Conservation (phyloP, 331 rosid genomes). For the Arachis monticola region DNA sequence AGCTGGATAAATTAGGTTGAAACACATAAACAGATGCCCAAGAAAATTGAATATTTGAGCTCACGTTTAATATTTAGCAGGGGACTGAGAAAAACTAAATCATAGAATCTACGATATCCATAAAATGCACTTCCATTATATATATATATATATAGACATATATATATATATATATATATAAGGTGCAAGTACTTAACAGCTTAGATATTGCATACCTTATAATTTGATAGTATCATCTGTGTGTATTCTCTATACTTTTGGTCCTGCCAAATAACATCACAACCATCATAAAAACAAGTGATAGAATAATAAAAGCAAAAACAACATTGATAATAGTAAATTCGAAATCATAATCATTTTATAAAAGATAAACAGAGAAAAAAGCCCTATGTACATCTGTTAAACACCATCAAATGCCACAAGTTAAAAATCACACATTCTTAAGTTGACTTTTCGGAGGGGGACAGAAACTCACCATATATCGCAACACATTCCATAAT, state of each 20-base stretch:
- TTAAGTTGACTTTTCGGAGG: neutral
- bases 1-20: constrained; percentile 2
- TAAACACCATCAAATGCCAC: neutral
- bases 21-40: constrained; percentile 16
- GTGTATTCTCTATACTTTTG: constrained; percentile 70
- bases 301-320: neutral
- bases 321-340: neutral
- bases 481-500: constrained; percentile 15
- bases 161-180: neutral
- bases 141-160: too few relatives aligned
- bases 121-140: neutral
- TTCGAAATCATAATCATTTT: neutral
- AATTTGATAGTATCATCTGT: constrained; percentile 65
- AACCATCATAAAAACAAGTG: constrained; percentile 24
- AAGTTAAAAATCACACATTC: neutral
- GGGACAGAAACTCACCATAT: neutral
- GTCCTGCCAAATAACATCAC: constrained; percentile 52
- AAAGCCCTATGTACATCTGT: too few relatives aligned
- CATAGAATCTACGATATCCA: neutral
- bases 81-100: neutral
- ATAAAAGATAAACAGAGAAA: neutral
- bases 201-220: constrained; percentile 58
- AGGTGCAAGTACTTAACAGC: constrained; percentile 12
- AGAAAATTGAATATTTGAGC: neutral
- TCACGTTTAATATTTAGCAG: neutral